Evolutionary conservation across 2,329 filamentous ascomycete genomes (phyloP), one percentile per base, ranked within the genome.

Genomic region (Tricladium varicosporioides): DNA sequence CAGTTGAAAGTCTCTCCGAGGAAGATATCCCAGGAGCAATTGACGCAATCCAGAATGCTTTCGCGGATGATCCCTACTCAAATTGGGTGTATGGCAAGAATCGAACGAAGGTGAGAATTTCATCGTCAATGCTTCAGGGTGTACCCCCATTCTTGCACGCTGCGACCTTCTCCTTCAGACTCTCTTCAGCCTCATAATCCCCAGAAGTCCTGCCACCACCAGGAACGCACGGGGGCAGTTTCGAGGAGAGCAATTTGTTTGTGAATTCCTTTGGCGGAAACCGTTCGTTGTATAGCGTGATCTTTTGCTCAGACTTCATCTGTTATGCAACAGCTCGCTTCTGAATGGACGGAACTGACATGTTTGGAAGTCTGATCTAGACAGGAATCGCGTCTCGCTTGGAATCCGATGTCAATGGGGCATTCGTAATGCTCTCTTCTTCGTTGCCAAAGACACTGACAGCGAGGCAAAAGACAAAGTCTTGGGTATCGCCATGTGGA

Each of bases 401-500:
- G 79, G 77, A 1, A 81, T 87, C 1, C 81, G 88, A 52, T 89
- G 87, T 72, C 76, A 76, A 61, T 90, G 87, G 83, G 86, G 87
- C 22, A 87, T 91, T 69, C 78, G 80, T 52, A 84, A 87, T 67
- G 85, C 81, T 52, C 79, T 88, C 40, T 88, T 90, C 73, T 82
- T 87, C 63, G 84, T 90, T 57, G 85, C 85, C 9, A 88, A 85
- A 71, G 83, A 87, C 64, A 73, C 77, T 3, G 74, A 76, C 0
- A 51, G 54, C 18, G 60, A 61, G 32, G 57, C 63, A 31, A 72
- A 67, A 51, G 73, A 76, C 43, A 79, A 80, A 56, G 79, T 90
- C 36, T 78, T 90, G 27, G 88, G 88, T 9, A 84, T 89, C 19
- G 83, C 86, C 56, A 89, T 88, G 81, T 91, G 88, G 88, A 75